phyloP scores from a whole-genome alignment of 2,329 filamentous ascomycete species.

The Orbilia blumenaviensis region DNA sequence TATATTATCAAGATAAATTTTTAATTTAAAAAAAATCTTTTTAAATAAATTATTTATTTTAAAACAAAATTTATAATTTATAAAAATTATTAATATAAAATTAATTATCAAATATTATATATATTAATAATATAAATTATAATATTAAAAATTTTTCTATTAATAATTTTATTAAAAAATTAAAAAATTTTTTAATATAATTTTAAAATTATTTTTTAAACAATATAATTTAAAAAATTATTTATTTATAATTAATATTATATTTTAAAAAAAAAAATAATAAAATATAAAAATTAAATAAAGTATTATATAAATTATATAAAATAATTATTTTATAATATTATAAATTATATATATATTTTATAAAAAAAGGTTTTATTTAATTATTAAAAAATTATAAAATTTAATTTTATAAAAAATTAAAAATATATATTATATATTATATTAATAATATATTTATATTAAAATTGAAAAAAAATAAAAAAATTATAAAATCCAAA shows the following conservation, averaged over 20 bases:
- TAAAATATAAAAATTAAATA: neutral
- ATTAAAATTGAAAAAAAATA: neutral
- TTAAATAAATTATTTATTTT: neutral
- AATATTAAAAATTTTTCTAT: neutral
- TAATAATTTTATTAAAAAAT: neutral
- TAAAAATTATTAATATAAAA: neutral
- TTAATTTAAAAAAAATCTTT: no score
- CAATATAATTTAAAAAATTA: neutral
- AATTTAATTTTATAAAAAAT: neutral
- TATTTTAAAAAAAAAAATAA: neutral
- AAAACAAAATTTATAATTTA: neutral
- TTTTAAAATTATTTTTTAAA: neutral
- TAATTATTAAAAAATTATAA: neutral
- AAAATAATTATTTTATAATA: neutral
- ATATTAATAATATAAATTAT: neutral
- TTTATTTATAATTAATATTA: neutral
- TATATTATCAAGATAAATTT: neutral
- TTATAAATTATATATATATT: neutral
- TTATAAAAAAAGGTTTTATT: neutral
- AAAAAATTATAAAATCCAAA: neutral
- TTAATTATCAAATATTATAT: neutral
- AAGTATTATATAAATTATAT: neutral
- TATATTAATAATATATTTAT: neutral
- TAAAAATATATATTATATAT: neutral
- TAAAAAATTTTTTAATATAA: neutral